phyloP scores from a whole-genome alignment of 2,329 filamentous ascomycete species.

The Xylariales sp. region DNA sequence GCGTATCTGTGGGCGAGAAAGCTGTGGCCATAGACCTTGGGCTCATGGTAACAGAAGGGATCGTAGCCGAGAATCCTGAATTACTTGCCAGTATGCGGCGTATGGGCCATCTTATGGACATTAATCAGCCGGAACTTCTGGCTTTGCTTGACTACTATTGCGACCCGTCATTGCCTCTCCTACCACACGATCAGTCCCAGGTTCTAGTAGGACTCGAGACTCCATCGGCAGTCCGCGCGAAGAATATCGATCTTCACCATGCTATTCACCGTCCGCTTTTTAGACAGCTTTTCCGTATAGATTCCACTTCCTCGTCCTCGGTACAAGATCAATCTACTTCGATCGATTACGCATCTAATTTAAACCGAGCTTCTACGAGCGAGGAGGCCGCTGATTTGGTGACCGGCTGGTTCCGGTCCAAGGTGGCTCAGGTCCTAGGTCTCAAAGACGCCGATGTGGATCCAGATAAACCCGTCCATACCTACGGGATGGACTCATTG shows the following conservation, averaged over 20 bases:
- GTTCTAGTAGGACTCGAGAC: conserved; percentile 27
- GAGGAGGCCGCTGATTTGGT: conserved; percentile 19
- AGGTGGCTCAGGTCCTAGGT: conserved; percentile 29
- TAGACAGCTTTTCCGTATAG: conserved; percentile 24
- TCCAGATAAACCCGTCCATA: conserved; percentile 15
- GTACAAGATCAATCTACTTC: background rate
- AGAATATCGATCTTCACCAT: conserved; percentile 32
- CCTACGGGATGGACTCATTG: conserved; percentile 37
- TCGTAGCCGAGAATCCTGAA: conserved; percentile 29
- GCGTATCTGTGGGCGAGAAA: conserved; percentile 14
- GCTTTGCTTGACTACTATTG: conserved; percentile 33
- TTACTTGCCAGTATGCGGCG: conserved; percentile 21
- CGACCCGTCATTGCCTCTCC: conserved; percentile 20
- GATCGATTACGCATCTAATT: too few species aligned
- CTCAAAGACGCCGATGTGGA: conserved; percentile 33
- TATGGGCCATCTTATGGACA: conserved; percentile 27
- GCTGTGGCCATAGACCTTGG: conserved; percentile 27
- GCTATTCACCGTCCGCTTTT: conserved; percentile 25
- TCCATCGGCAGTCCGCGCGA: background rate
- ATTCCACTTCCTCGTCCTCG: too few species aligned
- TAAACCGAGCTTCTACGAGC: background rate
- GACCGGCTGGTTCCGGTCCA: conserved; percentile 1
- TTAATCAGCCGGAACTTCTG: conserved; percentile 9
- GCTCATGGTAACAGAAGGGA: conserved; percentile 15
- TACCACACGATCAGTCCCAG: conserved; percentile 14